phyloP scores from a whole-genome alignment of 2,329 filamentous ascomycete genomes.

The Phaeosphaeriaceae sp. region DNA sequence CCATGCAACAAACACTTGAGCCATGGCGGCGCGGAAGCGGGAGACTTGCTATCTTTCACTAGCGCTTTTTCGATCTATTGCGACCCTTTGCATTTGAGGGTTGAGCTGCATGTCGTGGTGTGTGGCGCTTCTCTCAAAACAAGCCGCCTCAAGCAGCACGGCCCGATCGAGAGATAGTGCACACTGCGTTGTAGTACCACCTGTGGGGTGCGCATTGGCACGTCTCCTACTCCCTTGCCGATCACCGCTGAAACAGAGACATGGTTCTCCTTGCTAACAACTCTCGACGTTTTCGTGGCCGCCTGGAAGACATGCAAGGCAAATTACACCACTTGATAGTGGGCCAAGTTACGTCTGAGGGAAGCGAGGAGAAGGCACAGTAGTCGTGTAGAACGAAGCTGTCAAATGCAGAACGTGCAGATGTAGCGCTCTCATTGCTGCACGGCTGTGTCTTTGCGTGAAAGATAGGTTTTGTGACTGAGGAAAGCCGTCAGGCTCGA shows the following conservation, averaged over 20 bases:
- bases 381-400: slow-evolving; percentile 31
- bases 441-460: slow-evolving; percentile 15
- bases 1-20: slow-evolving; percentile 3
- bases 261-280: slow-evolving; percentile 17
- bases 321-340: slow-evolving; percentile 24
- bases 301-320: slow-evolving; percentile 20
- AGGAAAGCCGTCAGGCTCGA: slow-evolving; percentile 23
- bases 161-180: not conserved
- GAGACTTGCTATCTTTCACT: not conserved
- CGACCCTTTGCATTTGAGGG: slow-evolving; percentile 8
- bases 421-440: slow-evolving; percentile 6
- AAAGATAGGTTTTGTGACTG: slow-evolving; percentile 13
- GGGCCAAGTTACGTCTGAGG: slow-evolving; percentile 22
- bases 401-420: slow-evolving; percentile 36
- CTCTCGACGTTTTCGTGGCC: slow-evolving; percentile 13
- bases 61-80: not conserved
- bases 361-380: slow-evolving; percentile 17
- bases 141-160: not conserved
- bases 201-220: slow-evolving; percentile 2
- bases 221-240: slow-evolving; percentile 15
- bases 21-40: slow-evolving; percentile 13
- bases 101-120: slow-evolving; percentile 3
- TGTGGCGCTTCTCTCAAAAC: not conserved
- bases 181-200: not conserved
- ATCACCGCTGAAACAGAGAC: slow-evolving; percentile 17